Base-by-base conservation (phyloP, 208 protist species). In the Zelonia costaricensis region DNA sequence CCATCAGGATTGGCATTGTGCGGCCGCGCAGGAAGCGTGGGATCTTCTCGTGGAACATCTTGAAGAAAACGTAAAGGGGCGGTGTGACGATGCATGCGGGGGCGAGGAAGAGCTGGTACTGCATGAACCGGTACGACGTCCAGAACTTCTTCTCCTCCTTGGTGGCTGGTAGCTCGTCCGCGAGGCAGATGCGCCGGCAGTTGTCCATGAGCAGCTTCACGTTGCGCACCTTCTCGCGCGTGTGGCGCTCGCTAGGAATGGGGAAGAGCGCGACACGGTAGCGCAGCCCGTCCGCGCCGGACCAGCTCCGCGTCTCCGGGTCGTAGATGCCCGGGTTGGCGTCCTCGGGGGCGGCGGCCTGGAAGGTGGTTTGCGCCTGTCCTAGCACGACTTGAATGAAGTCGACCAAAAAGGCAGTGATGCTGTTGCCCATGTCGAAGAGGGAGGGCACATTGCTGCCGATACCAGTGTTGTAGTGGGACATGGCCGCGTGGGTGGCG, bases 191-290 rank as follows among this genome's bases (percentile, higher is more conserved):
- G 25, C 62, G 79, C 18, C 88, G 80, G 64, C 88, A 92, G 69
- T 95, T 97, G 69, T 97, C 85, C 84, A 97, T 92, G 8, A 97
- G 67, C 27, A 97, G 76, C 59, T 93, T 89, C 23, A 95, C 85
- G 57, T 95, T 95, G n/a, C 85, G 83, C 13, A 74, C 62, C 54
- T 91, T 92, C 40, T 91, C 84, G 33, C 86, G 83, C 2, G 85
- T 80, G 61, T 93, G 86, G 10, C 86, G 74, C 58, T 94, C 92
- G 60, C 91, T 94, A 5, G 91, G 91, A 16, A 93, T 88, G 42
- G 84, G 62, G 43, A 74, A 84, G 23, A 96, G 78, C 5, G 86
- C 80, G 8, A 96, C 86, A 27, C 87, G 87, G 69, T 96, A 96
- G 10, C 66, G 66, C 40, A 96, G 61, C 3, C 91, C 91, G 1